Evolutionary conservation across 345 rosid species (phyloP), one percentile per base, ranked within the genome.

Genomic region (Gossypium mustelinum): DNA sequence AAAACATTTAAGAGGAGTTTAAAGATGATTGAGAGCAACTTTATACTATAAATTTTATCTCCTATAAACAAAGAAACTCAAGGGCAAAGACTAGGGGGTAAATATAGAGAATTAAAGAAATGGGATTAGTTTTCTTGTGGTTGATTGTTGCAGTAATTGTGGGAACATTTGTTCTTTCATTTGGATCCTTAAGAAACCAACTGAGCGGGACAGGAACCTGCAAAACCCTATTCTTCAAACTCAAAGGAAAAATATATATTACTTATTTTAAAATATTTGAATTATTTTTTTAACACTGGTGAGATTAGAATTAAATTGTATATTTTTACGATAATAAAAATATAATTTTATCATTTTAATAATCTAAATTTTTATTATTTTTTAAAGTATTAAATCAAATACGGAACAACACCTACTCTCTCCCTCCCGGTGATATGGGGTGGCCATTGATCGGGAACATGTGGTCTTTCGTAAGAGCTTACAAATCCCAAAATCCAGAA

Each of bases 351-450:
- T 29, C 1, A 29, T 29, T 29, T 29, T 29, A 29, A 29, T 29
- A 29, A 29, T 29, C 0, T 29, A 29, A 29, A 4, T 29, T 4
- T 29, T 29, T 29, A 29, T 29, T 0, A 29, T 29, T 3, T 29
- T 29, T 29, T 29, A 29, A 29, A 29, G 1, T 1, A 4, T 29
- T 29, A 29, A 29, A 29, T 29, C 0, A 29, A 29, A 29, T 4
- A 29, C 0, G 34, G 5, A 55, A 9, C 3, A 14, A 22, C 24
- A 4, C 0, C 57, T 17, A 54, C 9, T 76, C 73, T 70, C 79
- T 87, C 8, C 88, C 91, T 66, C 89, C 88, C 1, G 86, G 89
- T 7, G 83, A 83, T 63, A 64, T 84, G 79, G 87, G 86, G 3
- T 83, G 81, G 88, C 88, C 86, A 74, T 34, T 86, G 41, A 29